phyloP scores from a whole-genome alignment of 768 basidiomycete species.

The Trametes cingulata region DNA sequence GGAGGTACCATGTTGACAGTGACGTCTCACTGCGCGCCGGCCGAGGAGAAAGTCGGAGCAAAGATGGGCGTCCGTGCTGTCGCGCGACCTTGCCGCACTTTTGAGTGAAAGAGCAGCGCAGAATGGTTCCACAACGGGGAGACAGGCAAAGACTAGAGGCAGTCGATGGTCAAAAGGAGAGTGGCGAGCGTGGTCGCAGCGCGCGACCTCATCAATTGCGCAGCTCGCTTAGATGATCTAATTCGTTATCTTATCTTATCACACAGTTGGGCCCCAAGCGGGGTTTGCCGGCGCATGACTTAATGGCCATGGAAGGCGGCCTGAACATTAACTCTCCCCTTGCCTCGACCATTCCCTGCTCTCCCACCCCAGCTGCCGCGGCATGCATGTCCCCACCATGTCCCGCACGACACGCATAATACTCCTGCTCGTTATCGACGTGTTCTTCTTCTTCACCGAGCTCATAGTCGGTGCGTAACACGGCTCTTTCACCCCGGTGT shows the following conservation, averaged over 20 bases:
- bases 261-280: conserved; percentile 4
- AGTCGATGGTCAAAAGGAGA: not conserved
- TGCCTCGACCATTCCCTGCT: conserved; percentile 2
- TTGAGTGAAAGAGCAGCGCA: too few relatives aligned
- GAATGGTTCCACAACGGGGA: too few relatives aligned
- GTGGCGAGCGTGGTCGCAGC: not conserved
- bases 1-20: not conserved
- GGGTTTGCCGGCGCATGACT: conserved; percentile 12
- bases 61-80: not conserved
- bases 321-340: not conserved
- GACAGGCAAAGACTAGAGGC: too few relatives aligned
- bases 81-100: too few relatives aligned
- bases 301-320: conserved; percentile 1
- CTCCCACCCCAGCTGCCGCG: conserved; percentile 15
- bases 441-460: conserved; percentile 85
- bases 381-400: conserved; percentile 33
- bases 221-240: not conserved
- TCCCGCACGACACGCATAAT: conserved; percentile 76
- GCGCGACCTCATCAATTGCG: not conserved
- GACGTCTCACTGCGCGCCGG: not conserved
- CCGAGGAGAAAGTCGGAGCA: not conserved
- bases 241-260: conserved; percentile 18
- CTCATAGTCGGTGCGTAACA: conserved; percentile 65
- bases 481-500: conserved; percentile 14
- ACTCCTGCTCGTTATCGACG: conserved; percentile 80